Evolutionary conservation across 2,329 filamentous ascomycete species (phyloP).

Genomic region (Cladosporium velox): DNA sequence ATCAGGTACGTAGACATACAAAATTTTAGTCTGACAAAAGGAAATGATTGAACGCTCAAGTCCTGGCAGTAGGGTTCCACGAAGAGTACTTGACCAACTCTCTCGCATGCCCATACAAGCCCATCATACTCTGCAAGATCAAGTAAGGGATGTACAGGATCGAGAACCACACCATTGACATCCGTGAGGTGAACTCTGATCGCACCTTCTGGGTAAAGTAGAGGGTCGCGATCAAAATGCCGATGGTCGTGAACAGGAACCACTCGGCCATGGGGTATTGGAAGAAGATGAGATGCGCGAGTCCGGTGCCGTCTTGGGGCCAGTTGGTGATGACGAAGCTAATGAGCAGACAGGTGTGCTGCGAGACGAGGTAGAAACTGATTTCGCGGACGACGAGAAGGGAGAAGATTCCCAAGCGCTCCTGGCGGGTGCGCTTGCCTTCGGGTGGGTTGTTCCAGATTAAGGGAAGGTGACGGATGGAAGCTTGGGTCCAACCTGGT

Average conservation of each 20-base stretch:
- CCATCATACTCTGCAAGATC: conserved; percentile 48
- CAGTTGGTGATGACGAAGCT: conserved; percentile 51
- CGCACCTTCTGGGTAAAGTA: conserved; percentile 50
- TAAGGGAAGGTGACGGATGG: conserved; percentile 45
- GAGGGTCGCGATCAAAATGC: conserved; percentile 48
- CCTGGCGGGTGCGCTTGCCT: conserved; percentile 40
- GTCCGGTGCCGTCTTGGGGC: conserved; percentile 40
- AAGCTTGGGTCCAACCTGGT: conserved; percentile 53
- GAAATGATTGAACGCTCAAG: conserved; percentile 10
- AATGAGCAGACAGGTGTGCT: conserved; percentile 50
- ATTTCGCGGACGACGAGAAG: conserved; percentile 50
- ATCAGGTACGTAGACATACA: too few relatives aligned
- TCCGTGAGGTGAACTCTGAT: conserved; percentile 48
- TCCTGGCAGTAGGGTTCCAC: conserved; percentile 51
- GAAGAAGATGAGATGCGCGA: conserved; percentile 50
- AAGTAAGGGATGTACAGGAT: conserved; percentile 48
- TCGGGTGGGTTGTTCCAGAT: conserved; percentile 45
- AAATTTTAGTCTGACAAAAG: too few relatives aligned
- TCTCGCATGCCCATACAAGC: conserved; percentile 50
- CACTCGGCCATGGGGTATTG: conserved; percentile 52
- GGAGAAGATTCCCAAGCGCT: conserved; percentile 49
- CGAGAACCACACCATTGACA: conserved; percentile 47
- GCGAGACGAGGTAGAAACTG: conserved; percentile 53
- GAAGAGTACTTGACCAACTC: conserved; percentile 49
- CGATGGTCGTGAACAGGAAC: conserved; percentile 43